Evolutionary conservation across 257 asterid genomes (phyloP).

Genomic region (Solanum commersonii): DNA sequence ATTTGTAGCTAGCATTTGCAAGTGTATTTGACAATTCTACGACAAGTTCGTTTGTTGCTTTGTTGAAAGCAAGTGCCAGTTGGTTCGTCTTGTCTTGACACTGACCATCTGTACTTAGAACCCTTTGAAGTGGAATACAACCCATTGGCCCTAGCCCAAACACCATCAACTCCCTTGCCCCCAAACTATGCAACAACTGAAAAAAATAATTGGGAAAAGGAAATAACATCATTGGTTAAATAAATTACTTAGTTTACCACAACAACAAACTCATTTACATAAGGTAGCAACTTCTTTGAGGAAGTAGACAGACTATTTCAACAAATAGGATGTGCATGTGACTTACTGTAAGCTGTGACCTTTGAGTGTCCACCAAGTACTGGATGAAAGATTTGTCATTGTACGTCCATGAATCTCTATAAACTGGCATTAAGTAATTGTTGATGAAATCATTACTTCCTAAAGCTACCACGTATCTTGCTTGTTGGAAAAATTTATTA

Average conservation of each 20-base stretch:
- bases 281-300: no score
- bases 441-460: slow-evolving; percentile 94
- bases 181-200: slow-evolving; percentile 58
- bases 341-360: slow-evolving; percentile 52
- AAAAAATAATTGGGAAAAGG: neutral
- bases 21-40: slow-evolving; percentile 29
- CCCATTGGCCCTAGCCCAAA: slow-evolving; percentile 97
- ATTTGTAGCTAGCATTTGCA: slow-evolving; percentile 57
- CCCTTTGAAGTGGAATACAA: slow-evolving; percentile 89
- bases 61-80: slow-evolving; percentile 54
- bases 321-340: no score
- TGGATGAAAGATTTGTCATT: slow-evolving; percentile 47
- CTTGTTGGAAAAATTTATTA: slow-evolving; percentile 44
- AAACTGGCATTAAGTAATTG: slow-evolving; percentile 87
- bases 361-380: slow-evolving; percentile 47
- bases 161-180: slow-evolving; percentile 64
- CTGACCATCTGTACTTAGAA: slow-evolving; percentile 43
- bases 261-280: neutral
- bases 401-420: slow-evolving; percentile 62
- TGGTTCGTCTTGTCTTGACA: slow-evolving; percentile 76
- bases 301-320: neutral
- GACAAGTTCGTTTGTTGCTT: slow-evolving; percentile 34
- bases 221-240: neutral
- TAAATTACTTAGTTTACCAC: neutral
- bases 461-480: slow-evolving; percentile 66